Evolutionary conservation across 371 early-diverging fungal species (phyloP), one percentile per base, ranked within the genome.

Genomic region (Synchytrium microbalum): DNA sequence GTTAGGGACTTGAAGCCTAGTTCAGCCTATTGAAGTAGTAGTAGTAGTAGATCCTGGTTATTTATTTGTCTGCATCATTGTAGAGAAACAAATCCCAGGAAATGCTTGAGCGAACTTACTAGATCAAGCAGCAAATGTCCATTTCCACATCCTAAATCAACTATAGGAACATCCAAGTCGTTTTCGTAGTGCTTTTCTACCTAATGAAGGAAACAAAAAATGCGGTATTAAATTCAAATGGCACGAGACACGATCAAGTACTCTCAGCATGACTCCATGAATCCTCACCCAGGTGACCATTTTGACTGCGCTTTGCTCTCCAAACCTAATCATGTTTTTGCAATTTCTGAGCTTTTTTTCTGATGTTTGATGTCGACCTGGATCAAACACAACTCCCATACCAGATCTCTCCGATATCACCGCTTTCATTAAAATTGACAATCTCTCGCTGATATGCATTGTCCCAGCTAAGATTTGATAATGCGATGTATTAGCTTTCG

Each of bases 131-230:
- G 79, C 32, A 95, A 70, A 67, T 95, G 93, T 0, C 93, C 95
- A 70, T 95, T 95, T 32, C 95, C 95, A 67, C 92, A 93, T 0
- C 95, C 94, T 1, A 95, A 78, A 69, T 95, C 95, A 8, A 92
- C 72, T 24, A 91, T 79, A 10, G 77, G 69, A 1, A 77, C 60
- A 0, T 23, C 71, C 0, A 73, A 68, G 58, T 81, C 69, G 10
- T 58, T 32, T 1, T 61, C 32, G 46, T 70, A 69, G 27, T 73
- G 24, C 24, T 24, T 56, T 24, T 56, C 56, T 8, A 56, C 56
- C 56, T 56, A 24, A 24, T 51, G 23, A 14, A 51, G 23, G 51
- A 51, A 51, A 51, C n/a, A 51, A 13, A 26, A 56, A 5, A 56
- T 24, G 29, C 24, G 29, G 5, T 56, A 24, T 5, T 26, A 24